Evolutionary conservation across 768 basidiomycete species (phyloP).

Genomic region (Lentinus tigrinus): DNA sequence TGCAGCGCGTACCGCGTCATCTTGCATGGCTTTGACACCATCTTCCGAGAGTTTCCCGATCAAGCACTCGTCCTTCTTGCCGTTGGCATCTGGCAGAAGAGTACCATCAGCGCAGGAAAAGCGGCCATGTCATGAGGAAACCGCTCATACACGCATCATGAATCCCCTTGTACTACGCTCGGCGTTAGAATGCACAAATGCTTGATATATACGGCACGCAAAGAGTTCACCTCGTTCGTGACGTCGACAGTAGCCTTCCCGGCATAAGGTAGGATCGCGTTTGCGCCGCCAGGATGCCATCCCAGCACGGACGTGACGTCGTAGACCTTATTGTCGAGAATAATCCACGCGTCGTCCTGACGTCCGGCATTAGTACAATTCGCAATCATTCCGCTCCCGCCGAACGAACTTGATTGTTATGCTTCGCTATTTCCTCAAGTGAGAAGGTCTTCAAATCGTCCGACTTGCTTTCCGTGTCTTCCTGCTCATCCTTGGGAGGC

Average conservation of each 20-base stretch:
- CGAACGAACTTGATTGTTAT: slow-evolving; percentile 34
- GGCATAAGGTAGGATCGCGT: slow-evolving; percentile 22
- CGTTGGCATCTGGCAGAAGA: slow-evolving; percentile 13
- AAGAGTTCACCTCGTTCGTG: slow-evolving; percentile 21
- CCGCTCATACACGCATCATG: slow-evolving; percentile 19
- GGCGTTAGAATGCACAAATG: background rate
- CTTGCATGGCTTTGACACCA: slow-evolving; percentile 19
- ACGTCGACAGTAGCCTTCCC: slow-evolving; percentile 23
- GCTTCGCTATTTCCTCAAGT: slow-evolving; percentile 40
- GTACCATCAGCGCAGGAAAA: background rate
- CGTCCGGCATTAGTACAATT: background rate
- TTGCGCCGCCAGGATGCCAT: slow-evolving; percentile 26
- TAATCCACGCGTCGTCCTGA: slow-evolving; percentile 47
- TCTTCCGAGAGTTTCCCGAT: slow-evolving; percentile 18
- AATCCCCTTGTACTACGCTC: slow-evolving; percentile 21
- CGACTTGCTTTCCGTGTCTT: background rate
- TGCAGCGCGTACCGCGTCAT: slow-evolving; percentile 20
- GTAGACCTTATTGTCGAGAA: slow-evolving; percentile 41
- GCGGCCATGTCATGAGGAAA: background rate
- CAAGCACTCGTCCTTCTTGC: slow-evolving; percentile 21
- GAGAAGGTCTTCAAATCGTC: slow-evolving; percentile 22
- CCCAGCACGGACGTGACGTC: slow-evolving; percentile 25
- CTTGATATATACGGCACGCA: background rate
- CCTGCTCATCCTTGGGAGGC: background rate
- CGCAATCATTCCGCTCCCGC: background rate